phyloP scores from a whole-genome alignment of 805 yeast species.

The Helenozyma baotianmanensis region DNA sequence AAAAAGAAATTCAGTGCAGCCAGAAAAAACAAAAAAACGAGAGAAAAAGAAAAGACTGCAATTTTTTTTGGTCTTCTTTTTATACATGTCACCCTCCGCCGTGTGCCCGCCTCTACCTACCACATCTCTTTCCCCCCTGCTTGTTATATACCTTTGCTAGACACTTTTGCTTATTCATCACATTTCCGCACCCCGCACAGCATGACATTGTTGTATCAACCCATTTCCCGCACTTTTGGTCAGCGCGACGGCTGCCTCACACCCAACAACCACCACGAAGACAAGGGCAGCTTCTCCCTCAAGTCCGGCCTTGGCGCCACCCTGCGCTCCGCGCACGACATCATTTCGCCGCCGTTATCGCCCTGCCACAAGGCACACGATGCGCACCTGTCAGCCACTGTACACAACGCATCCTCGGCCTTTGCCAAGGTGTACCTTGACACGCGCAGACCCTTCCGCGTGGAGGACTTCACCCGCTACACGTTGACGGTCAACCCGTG shows the following conservation, averaged over 20 bases:
- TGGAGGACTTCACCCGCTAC: conserved; percentile 44
- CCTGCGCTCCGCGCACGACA: conserved; percentile 13
- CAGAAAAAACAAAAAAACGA: conserved; percentile 6
- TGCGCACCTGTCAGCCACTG: conserved; percentile 4
- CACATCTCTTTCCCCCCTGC: background rate
- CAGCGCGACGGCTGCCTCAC: conserved; percentile 32
- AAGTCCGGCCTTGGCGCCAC: conserved; percentile 1
- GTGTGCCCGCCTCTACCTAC: background rate
- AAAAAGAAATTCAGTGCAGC: conserved; percentile 14
- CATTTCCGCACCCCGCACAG: no score
- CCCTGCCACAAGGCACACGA: conserved; percentile 18
- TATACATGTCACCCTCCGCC: conserved; percentile 5
- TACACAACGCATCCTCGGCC: conserved; percentile 1
- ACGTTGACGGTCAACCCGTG: conserved; percentile 51
- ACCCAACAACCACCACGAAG: conserved; percentile 19
- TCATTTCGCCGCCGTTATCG: conserved; percentile 26
- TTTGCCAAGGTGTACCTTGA: conserved; percentile 17
- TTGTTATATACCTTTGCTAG: background rate
- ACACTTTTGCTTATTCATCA: no score
- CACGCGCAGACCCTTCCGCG: conserved; percentile 36
- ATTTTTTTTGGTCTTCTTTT: conserved; percentile 8
- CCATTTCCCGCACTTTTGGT: conserved; percentile 25
- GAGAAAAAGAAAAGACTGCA: conserved; percentile 7
- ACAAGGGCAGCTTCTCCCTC: conserved; percentile 1
- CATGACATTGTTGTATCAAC: conserved; percentile 32